Conservation (phyloP, 2,329 filamentous ascomycete genomes). For the Cercospora janseana region DNA sequence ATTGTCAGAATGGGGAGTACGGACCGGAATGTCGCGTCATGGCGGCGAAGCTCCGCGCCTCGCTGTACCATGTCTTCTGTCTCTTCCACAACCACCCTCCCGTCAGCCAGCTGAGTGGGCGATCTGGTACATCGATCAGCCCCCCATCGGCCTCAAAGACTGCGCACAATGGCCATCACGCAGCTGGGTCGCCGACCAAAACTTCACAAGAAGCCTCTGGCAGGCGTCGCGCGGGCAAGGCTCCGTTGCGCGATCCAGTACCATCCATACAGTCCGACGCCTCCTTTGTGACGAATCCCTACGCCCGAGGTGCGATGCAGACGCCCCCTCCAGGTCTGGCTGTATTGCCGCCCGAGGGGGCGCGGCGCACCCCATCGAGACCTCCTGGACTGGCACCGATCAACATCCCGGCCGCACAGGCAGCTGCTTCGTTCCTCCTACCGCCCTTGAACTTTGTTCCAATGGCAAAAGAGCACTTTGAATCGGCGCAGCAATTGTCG, state of each 20-base stretch:
- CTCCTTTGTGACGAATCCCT: constrained; percentile 53
- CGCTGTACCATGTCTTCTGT: constrained; percentile 95
- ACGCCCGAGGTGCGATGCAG: constrained; percentile 42
- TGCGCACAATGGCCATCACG: constrained; percentile 18
- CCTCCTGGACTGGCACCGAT: constrained; percentile 44
- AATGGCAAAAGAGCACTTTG: constrained; percentile 76
- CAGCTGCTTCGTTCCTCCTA: constrained; percentile 69
- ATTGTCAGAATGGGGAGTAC: constrained; percentile 68
- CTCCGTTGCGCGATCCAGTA: constrained; percentile 49
- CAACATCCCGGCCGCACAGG: constrained; percentile 36
- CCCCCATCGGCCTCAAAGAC: constrained; percentile 28
- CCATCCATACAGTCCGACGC: constrained; percentile 51
- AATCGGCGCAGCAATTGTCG: constrained; percentile 70
- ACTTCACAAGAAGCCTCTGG: constrained; percentile 27
- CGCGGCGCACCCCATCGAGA: constrained; percentile 37
- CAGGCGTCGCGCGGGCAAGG: constrained; percentile 29
- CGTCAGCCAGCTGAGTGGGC: constrained; percentile 56
- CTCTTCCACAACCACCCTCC: constrained; percentile 90
- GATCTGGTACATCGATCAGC: constrained; percentile 27
- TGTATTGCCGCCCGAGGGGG: constrained; percentile 30
- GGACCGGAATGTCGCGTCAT: constrained; percentile 79
- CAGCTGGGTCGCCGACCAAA: constrained; percentile 21
- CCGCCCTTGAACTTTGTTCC: constrained; percentile 79
- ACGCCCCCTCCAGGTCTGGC: constrained; percentile 40
- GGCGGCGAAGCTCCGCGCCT: constrained; percentile 85